Evolutionary conservation across 805 yeast species (phyloP).

Genomic region (Pichia membranifaciens): DNA sequence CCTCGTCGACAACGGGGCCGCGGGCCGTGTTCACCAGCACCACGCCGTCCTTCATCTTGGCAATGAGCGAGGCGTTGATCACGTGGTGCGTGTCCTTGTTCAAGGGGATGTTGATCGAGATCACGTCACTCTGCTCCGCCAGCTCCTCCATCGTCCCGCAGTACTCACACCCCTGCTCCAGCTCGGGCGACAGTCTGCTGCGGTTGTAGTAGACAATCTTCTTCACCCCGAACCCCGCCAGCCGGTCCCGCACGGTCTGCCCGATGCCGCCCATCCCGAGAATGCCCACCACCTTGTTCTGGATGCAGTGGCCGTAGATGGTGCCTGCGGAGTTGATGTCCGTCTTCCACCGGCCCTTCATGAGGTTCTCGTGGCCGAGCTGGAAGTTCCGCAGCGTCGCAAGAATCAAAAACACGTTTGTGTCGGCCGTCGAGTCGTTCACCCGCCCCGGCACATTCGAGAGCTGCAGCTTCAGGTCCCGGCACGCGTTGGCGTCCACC

Average conservation of each 20-base stretch:
- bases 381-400: constrained; percentile 56
- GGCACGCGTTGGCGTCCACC: constrained; percentile 39
- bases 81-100: constrained; percentile 66
- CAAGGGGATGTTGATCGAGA: constrained; percentile 74
- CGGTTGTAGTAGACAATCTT: constrained; percentile 73
- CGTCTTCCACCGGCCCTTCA: constrained; percentile 58
- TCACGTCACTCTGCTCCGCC: constrained; percentile 55
- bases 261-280: constrained; percentile 91
- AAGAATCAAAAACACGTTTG: constrained; percentile 46
- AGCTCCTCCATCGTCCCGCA: constrained; percentile 63
- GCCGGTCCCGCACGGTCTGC: constrained; percentile 64
- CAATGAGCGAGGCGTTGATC: constrained; percentile 53
- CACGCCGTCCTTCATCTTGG: constrained; percentile 73
- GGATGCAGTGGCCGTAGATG: constrained; percentile 66
- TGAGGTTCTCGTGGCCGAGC: constrained; percentile 46
- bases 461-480: constrained; percentile 37
- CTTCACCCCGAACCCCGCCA: constrained; percentile 69
- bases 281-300: constrained; percentile 70
- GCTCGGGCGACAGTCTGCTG: constrained; percentile 47
- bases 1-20: constrained; percentile 76
- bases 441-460: constrained; percentile 51
- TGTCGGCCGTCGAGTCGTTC: constrained; percentile 53
- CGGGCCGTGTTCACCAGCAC: constrained; percentile 83
- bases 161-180: constrained; percentile 65
- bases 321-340: constrained; percentile 41